Percentiles rank a stretch among this genome's conserved stretches.
Evolutionary conservation across 192 early-diverging fungal species (phyloP).

Genomic region (Umbelopsis vinacea): DNA sequence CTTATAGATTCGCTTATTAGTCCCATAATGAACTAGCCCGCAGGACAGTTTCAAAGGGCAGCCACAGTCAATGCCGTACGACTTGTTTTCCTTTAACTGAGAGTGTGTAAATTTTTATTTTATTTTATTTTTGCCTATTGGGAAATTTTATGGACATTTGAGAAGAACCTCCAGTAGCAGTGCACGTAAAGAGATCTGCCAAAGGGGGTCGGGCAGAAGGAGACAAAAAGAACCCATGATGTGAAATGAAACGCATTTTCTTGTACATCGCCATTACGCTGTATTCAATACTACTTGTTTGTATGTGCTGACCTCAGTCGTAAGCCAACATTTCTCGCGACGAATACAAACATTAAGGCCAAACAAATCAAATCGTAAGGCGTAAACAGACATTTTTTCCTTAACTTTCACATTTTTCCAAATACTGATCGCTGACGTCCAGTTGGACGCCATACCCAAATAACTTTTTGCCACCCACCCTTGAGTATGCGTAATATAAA

Average conservation of each 20-base stretch:
- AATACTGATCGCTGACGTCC: not conserved
- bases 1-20: not conserved
- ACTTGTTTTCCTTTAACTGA: not conserved
- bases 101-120: too few species aligned
- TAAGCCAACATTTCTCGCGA: not conserved
- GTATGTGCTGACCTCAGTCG: not conserved
- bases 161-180: too few species aligned
- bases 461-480: not conserved
- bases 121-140: too few species aligned
- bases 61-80: not conserved
- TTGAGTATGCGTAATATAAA: not conserved
- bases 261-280: too few species aligned
- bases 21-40: conserved; percentile 20
- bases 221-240: too few species aligned
- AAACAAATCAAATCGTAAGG: not conserved
- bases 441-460: not conserved
- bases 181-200: too few species aligned
- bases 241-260: too few species aligned
- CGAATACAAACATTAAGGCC: conserved; percentile 10
- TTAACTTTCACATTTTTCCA: not conserved
- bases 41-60: conserved; percentile 15
- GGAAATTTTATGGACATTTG: too few species aligned
- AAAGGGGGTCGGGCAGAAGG: too few species aligned
- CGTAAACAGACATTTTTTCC: conserved; percentile 18
- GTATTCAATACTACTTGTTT: too few species aligned